Base-by-base conservation (phyloP, 495 filamentous ascomycete genomes). In the Daldinia loculata region DNA sequence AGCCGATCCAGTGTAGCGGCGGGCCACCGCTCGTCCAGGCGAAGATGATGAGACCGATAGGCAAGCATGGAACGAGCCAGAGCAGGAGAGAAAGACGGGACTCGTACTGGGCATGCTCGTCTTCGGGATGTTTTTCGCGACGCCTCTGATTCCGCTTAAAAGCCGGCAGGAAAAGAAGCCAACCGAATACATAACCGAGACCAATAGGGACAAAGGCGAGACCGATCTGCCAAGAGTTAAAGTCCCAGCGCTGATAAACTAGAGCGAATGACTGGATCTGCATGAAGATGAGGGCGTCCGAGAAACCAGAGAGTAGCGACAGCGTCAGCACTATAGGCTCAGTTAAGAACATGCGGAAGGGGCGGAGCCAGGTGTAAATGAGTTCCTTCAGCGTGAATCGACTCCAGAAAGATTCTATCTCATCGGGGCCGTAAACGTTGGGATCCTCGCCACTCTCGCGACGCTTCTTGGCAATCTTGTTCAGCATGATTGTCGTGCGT, bases 251-350 rank as follows among this genome's bases (percentile, higher is more conserved):
- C 26, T 81, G 69, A 72, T 90, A 92, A 24, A 92, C 89, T 12
- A 90, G 81, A 1, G 73, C 74, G 74, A 91, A 90, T 0, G 86
- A 89, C 69, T 92, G 88, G 66, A 92, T 88, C 79, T 90, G 92
- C 78, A 89, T 91, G 83, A 92, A 93, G 80, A 94, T 91, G 6
- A 94, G 84, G n/a, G 91, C 91, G 69, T 93, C 92, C 27, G 85
- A 88, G 83, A 93, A 93, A 45, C 92, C 91, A 29, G 87, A 90
- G 27, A 93, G 88, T 9, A 93, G 80, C 2, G 90, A 92, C 2
- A 94, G 82, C 50, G 82, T 86, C 4, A 92, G 80, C 6, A 93
- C 92, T 71, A 94, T 93, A 0, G 91, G 89, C 71, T 94, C 91
- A 0, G 86, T 89, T 17, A 91, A 67, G 79, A 93, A 92, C 90